These are phyloP conservation scores for Calonectria crousiana DNA, from an alignment of 2,329 filamentous ascomycete species.

Conservation along the genomic window DNA sequence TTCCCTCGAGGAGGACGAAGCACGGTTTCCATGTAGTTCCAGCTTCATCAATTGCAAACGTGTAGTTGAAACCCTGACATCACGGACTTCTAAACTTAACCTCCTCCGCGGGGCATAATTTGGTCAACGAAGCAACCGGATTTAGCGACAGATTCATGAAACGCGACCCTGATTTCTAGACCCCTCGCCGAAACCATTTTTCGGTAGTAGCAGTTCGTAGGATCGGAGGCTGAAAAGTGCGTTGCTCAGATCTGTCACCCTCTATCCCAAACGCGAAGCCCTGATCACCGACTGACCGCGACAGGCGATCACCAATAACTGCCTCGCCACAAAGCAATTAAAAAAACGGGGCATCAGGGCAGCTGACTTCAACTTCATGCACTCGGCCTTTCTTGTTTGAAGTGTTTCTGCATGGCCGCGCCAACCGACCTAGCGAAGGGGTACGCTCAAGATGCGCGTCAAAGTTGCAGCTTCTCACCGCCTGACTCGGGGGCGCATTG, in stretches of 20 bases:
- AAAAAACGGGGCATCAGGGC: neutral
- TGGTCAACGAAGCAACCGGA: conserved; percentile 22
- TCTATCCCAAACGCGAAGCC: conserved; percentile 24
- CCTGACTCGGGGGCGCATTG: neutral
- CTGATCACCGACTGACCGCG: conserved; percentile 13
- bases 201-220: neutral
- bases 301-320: conserved; percentile 14
- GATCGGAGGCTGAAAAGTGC: neutral
- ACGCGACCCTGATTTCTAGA: conserved; percentile 9
- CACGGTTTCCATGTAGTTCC: neutral
- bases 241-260: neutral
- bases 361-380: conserved; percentile 17
- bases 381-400: neutral
- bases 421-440: neutral
- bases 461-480: neutral
- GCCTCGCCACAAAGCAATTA: neutral
- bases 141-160: conserved; percentile 20
- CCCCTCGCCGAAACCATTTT: neutral
- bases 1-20: neutral
- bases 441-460: neutral
- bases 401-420: conserved; percentile 7
- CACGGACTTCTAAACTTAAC: neutral
- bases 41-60: neutral
- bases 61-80: conserved; percentile 2
- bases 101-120: neutral